Base-by-base conservation (phyloP, 352 stramenopile genomes). In the Pythium coloratum region DNA sequence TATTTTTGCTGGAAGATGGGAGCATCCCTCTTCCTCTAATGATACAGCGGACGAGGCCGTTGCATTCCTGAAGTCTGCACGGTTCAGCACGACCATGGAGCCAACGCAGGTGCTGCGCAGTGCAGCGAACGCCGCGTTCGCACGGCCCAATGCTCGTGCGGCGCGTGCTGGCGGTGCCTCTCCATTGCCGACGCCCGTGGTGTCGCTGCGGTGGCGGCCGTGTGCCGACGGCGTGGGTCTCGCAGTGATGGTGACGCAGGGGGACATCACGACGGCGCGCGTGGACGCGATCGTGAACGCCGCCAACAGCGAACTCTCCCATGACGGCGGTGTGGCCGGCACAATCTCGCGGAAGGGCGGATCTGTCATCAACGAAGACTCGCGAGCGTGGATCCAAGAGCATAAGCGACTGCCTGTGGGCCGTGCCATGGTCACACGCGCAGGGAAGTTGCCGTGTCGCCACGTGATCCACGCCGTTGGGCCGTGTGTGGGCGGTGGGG, bases 401-500 rank as follows among this genome's bases (percentile, higher is more conserved):
- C 10, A 42, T 12, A 12, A 12, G 14, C 36, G 7, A 14, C 36
- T 42, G 36, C 7, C 36, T 16, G 36, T 42, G 36, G 36, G 36
- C 36, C 36, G 9, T 3, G 36, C 36, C 2, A 9, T 82, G 58
- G 65, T 65, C 34, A 87, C 76, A 4, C 44, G 50, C 4, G 64
- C 60, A 2, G 78, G 76, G 0, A 63, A 69, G 2, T 57, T 87
- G 14, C 76, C 75, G 2, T 76, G 72, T 62, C 67, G 66, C 20
- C 75, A 72, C 49, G 78, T 87, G 26, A 80, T 87, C 62, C 78
- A 87, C 62, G 71, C 75, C 2, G 76, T 82, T 0, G 78, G 78
- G 0, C 78, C 76, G 1, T 59, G 71, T 46, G 42, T 87, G 20
- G 13, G 6, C 20, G 20, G 20, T 24, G 20, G 20, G 20, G 20